Base-by-base conservation (phyloP, 2,329 filamentous ascomycete species). In the Cyclaneusma minus region DNA sequence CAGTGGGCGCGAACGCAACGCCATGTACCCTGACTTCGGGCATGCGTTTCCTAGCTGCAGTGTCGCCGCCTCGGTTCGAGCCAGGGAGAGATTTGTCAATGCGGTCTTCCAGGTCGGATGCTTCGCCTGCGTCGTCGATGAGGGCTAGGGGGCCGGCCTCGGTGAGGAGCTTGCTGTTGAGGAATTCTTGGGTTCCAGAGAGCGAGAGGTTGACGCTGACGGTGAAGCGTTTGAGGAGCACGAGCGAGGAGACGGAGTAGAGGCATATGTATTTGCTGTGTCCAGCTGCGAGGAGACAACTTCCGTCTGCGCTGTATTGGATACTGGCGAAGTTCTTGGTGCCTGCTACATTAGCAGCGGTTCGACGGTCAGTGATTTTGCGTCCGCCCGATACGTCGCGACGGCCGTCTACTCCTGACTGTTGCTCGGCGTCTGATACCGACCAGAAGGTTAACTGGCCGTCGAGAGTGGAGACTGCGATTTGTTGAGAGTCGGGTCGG, bases 241-340 rank as follows among this genome's bases (percentile, higher is more conserved):
- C 83, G 49, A 89, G 84, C 1, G 87, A 92, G 31, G 74, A 73
- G 16, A 92, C 82, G n/a, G 91, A 87, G 54, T 98, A 98, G 31
- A 98, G 54, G 48, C 89, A 95, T 27, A 98, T 94, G 51, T 92
- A 94, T 56, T 98, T 98, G 72, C 84, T 94, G 60, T 89, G 93
- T 16, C 89, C 89, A 24, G 72, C 85, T 1, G 87, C 89, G 21
- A 98, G 60, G 7, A 98, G 62, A 42, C 89, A 94, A 35, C 72
- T 80, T 8, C 89, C 89, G 46, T 98, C 89, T 2, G 82, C 78
- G 48, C 84, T 93, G 55, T 95, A 98, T 28, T 69, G 71, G 37
- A 98, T 80, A 5, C 78, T 79, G 43, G 68, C 76, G 56, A 93
- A 98, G 37, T 72, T 78, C 50, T 98, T 98, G 21, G 82, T 93